phyloP scores from a whole-genome alignment of 805 yeast genomes.

The Candida andamanensis region DNA sequence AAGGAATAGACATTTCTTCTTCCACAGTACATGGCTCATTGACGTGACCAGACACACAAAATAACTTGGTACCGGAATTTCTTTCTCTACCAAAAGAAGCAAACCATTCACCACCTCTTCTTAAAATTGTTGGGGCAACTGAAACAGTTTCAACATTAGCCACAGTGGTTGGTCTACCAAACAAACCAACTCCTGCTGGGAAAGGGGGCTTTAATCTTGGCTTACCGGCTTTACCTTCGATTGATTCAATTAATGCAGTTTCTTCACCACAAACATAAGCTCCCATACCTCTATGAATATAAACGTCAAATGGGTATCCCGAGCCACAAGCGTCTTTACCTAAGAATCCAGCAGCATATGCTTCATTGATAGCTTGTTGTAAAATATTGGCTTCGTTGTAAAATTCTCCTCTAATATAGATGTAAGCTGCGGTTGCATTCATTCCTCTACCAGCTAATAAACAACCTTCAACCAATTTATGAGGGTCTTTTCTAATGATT shows the following conservation, averaged over 20 bases:
- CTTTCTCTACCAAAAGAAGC: slow-evolving; percentile 79
- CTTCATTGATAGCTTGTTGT: slow-evolving; percentile 83
- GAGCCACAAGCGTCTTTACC: slow-evolving; percentile 87
- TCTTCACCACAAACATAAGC: slow-evolving; percentile 93
- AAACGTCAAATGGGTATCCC: slow-evolving; percentile 79
- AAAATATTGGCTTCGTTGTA: slow-evolving; percentile 71
- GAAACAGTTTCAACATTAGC: slow-evolving; percentile 90
- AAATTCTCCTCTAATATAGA: slow-evolving; percentile 87
- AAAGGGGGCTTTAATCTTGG: slow-evolving; percentile 93
- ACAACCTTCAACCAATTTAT: slow-evolving; percentile 89
- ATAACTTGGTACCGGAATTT: slow-evolving; percentile 77
- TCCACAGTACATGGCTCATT: slow-evolving; percentile 91
- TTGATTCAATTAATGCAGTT: slow-evolving; percentile 81
- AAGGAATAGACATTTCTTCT: slow-evolving; percentile 89
- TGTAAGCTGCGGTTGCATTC: slow-evolving; percentile 92
- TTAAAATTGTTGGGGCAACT: slow-evolving; percentile 82
- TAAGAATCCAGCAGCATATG: slow-evolving; percentile 71
- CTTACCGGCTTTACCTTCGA: slow-evolving; percentile 91
- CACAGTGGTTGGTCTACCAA: slow-evolving; percentile 88
- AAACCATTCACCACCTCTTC: slow-evolving; percentile 90
- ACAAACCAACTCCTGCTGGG: slow-evolving; percentile 91
- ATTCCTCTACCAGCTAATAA: slow-evolving; percentile 83
- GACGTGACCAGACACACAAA: slow-evolving; percentile 85
- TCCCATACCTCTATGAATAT: slow-evolving; percentile 88
- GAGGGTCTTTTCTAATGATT: slow-evolving; percentile 87